Base-by-base conservation (phyloP, 441 rosid species). In the Brassica hybrid region DNA sequence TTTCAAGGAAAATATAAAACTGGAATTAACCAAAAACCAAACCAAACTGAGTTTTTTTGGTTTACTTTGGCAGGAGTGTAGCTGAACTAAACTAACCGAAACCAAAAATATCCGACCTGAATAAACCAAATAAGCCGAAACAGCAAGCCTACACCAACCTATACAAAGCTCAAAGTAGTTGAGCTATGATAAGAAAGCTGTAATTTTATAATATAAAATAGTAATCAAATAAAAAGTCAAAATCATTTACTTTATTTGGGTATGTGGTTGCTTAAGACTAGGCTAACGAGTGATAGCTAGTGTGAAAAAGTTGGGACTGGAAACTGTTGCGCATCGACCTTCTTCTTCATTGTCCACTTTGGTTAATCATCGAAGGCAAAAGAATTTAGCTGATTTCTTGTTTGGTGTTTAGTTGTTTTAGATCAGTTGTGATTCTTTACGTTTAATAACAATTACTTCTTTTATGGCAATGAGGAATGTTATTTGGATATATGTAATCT, bases 341-440 rank as follows among this genome's bases (percentile, higher is more conserved):
- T 64, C 48, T 64, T 64, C 13, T 34, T 34, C 18, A n/a, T 61
- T 61, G 9, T 12, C 12, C 41, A 66, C 19, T 4, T 57, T 66
- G 62, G n/a, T 41, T 66, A 16, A 3, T 54, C 30, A 34, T 36
- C 71, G 2, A 73, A 17, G 19, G 58, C 18, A 21, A 41, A 16
- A 41, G 25, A 34, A 25, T 4, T 65, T 23, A 0, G 6, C 38
- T 12, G 27, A 17, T 56, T 56, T 4, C 54, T 65, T 58, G 50
- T 59, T 43, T 68, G 23, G 68, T 76, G 74, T 62, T 67, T 76
- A 50, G 16, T 34, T 59, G 25, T 43, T 16, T 68, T 16, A 67
- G 19, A 16, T 67, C 17, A 66, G n/a, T 18, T 17, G 27, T 74
- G 56, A 32, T 73, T 13, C 16, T 71, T 34, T 30, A 57, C 36